phyloP scores from a whole-genome alignment of 345 rosid genomes.

The Eutrema yunnanense region DNA sequence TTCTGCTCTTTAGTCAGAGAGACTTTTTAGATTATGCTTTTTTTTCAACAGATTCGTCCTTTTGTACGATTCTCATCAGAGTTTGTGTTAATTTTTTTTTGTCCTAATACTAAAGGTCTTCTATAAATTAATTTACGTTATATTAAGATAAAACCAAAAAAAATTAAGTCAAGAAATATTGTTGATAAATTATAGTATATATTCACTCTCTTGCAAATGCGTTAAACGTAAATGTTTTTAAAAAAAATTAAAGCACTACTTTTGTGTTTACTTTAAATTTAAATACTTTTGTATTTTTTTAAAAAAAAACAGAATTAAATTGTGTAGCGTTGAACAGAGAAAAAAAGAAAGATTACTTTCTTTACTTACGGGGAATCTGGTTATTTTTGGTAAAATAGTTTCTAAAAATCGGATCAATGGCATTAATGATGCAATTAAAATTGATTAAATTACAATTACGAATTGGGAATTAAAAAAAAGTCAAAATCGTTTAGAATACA shows the following conservation, averaged over 20 bases:
- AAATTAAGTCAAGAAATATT: background rate
- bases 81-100: constrained; percentile 3
- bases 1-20: background rate
- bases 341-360: background rate
- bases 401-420: background rate
- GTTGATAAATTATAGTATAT: background rate
- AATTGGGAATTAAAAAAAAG: background rate
- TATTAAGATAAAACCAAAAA: too few species aligned
- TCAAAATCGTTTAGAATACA: constrained; percentile 17
- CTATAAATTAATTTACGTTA: too few species aligned
- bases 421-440: background rate
- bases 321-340: background rate
- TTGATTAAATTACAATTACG: background rate
- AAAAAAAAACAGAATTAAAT: background rate
- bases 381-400: background rate
- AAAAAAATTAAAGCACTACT: background rate
- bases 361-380: background rate
- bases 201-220: background rate
- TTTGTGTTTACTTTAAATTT: background rate
- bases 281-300: background rate
- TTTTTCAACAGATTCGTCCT: constrained; percentile 14
- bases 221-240: background rate
- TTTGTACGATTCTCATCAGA: constrained; percentile 25
- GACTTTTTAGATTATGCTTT: constrained; percentile 1
- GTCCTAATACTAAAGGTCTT: background rate